Percentiles rank a stretch among this genome's conserved stretches.
Evolutionary conservation across 2,329 filamentous ascomycete species (phyloP).

Genomic region (Xylariaceae sp.): DNA sequence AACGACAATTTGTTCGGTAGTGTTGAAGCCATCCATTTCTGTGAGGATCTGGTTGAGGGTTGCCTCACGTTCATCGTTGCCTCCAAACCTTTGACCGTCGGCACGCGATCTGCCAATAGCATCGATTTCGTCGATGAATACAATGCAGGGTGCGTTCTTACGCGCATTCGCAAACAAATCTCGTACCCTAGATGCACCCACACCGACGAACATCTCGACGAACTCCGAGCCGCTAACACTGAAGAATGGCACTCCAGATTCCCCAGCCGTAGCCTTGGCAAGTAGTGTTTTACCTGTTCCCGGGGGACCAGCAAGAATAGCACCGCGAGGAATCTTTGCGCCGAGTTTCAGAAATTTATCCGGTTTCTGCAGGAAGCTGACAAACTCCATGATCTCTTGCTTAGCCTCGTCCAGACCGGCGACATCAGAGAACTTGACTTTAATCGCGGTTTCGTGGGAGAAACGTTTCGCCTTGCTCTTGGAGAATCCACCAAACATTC

Average conservation of each 20-base stretch:
- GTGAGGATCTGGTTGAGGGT: constrained; percentile 98
- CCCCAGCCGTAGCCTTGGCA: constrained; percentile 94
- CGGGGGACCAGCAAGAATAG: constrained; percentile 93
- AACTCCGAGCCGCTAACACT: constrained; percentile 98
- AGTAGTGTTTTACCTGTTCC: constrained; percentile 98
- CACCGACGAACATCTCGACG: constrained; percentile 99
- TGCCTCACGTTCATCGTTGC: constrained; percentile 94
- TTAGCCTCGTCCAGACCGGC: constrained; percentile 98
- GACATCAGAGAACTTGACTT: constrained; percentile 95
- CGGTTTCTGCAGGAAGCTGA: constrained; percentile 92
- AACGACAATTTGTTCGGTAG: constrained; percentile 91
- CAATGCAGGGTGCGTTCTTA: constrained; percentile 96
- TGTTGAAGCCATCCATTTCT: constrained; percentile 99
- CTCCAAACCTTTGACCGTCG: constrained; percentile 74
- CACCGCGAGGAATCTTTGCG: constrained; percentile 95
- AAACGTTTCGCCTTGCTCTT: constrained; percentile 96
- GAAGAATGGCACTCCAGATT: constrained; percentile 96
- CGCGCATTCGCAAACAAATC: constrained; percentile 92
- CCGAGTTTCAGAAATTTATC: constrained; percentile 89
- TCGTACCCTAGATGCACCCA: constrained; percentile 90
- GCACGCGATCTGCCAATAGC: constrained; percentile 89
- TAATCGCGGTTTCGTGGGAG: constrained; percentile 94
- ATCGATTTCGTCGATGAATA: constrained; percentile 99
- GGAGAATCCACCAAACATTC: constrained; percentile 93
- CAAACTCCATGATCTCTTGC: constrained; percentile 98